These are phyloP conservation scores for Monosporascus sp. DNA, from an alignment of 2,329 filamentous ascomycete genomes.

Conservation along the genomic window DNA sequence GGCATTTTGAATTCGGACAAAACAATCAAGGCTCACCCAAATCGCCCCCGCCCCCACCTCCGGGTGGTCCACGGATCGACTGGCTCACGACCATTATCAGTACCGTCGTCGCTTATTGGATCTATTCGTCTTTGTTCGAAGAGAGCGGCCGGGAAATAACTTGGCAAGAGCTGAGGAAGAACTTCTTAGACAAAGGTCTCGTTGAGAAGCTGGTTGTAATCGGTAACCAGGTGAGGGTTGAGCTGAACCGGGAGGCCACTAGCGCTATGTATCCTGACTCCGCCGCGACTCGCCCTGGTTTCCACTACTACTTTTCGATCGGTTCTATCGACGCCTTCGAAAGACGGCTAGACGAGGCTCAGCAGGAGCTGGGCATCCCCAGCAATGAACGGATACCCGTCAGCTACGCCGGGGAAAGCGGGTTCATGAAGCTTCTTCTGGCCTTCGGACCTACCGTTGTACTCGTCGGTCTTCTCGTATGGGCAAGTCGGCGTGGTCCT, in stretches of 20 bases:
- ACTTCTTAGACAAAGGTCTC: constrained; percentile 91
- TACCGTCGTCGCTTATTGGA: constrained; percentile 36
- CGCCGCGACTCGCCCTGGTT: constrained; percentile 58
- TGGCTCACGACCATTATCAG: constrained; percentile 49
- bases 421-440: constrained; percentile 66
- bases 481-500: constrained; percentile 66
- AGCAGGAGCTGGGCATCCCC: constrained; percentile 82
- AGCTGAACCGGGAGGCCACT: constrained; percentile 71
- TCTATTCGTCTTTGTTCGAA: constrained; percentile 38
- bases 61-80: constrained; percentile 13
- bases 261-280: constrained; percentile 71
- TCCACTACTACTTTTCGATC: constrained; percentile 91
- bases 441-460: constrained; percentile 82
- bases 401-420: constrained; percentile 74
- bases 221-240: constrained; percentile 71
- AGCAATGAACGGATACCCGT: constrained; percentile 87
- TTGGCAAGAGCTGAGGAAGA: constrained; percentile 92
- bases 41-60: constrained; percentile 9
- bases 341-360: constrained; percentile 78
- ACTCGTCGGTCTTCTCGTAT: constrained; percentile 78
- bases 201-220: constrained; percentile 89
- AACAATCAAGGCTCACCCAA: constrained; percentile 1
- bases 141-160: constrained; percentile 70
- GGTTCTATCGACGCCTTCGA: constrained; percentile 94
- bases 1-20: constrained; percentile 13